These are phyloP conservation scores for Fusarium xyrophilum DNA, from an alignment of 2,329 filamentous ascomycete species.

Conservation along the genomic window DNA sequence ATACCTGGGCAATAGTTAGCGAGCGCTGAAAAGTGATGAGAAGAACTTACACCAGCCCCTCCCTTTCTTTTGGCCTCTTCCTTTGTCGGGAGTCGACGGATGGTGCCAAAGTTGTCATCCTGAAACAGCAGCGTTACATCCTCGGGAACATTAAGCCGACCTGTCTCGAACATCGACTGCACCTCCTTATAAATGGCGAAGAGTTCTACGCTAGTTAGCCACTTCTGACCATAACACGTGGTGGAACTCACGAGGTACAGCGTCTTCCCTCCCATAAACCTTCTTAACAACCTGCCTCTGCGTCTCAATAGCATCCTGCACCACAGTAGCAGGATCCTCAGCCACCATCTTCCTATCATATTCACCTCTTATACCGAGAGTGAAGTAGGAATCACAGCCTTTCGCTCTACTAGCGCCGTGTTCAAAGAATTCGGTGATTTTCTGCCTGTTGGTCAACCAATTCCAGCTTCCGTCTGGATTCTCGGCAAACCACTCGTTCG, in stretches of 20 bases:
- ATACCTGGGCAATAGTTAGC: conserved; percentile 45
- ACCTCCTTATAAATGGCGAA: conserved; percentile 73
- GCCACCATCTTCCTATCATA: conserved; percentile 22
- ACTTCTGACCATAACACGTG: neutral
- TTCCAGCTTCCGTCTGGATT: conserved; percentile 25
- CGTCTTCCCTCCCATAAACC: conserved; percentile 55
- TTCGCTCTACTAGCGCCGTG: conserved; percentile 13
- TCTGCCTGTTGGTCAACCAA: conserved; percentile 25
- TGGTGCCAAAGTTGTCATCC: conserved; percentile 69
- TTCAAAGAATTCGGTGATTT: conserved; percentile 22
- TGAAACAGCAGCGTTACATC: conserved; percentile 68
- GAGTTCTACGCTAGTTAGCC: conserved; percentile 52
- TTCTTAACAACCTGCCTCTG: conserved; percentile 62
- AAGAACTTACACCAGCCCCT: conserved; percentile 59
- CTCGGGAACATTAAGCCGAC: conserved; percentile 62
- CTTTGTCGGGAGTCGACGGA: conserved; percentile 61
- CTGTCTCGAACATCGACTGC: conserved; percentile 66
- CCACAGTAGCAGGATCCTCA: conserved; percentile 16
- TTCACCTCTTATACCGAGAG: conserved; percentile 25
- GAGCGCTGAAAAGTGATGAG: accelerated
- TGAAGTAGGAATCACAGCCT: conserved; percentile 22
- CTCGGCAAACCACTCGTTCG: conserved; percentile 26
- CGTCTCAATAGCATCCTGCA: conserved; percentile 40
- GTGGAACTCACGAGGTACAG: conserved; percentile 48
- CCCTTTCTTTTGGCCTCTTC: conserved; percentile 60